These are phyloP conservation scores for Gossypium raimondii DNA, from an alignment of 345 rosid genomes.

Conservation along the genomic window DNA sequence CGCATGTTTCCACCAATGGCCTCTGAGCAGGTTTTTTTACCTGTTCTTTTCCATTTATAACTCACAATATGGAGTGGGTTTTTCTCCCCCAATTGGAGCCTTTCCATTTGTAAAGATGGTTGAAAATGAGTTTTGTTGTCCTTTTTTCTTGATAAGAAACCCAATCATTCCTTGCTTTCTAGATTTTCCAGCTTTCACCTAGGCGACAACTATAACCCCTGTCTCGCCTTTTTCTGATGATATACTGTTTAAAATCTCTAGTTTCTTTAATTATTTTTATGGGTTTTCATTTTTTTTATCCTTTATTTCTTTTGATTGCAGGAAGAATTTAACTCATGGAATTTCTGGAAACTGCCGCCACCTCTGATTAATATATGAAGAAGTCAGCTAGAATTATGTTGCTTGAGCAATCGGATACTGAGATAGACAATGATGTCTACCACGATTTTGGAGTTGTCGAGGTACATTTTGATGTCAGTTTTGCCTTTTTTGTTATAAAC, in stretches of 20 bases:
- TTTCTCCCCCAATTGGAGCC: background rate
- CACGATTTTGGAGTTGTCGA: constrained; percentile 7
- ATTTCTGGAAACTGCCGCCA: constrained; percentile 86
- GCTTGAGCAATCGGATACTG: background rate
- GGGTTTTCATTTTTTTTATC: constrained; percentile 9
- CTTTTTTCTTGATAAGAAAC: background rate
- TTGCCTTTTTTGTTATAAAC: background rate
- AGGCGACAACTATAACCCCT: background rate
- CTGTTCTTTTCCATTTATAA: constrained; percentile 1
- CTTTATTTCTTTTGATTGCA: constrained; percentile 23
- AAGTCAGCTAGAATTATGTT: constrained; percentile 2
- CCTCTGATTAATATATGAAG: constrained; percentile 41
- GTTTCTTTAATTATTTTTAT: background rate
- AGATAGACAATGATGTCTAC: background rate
- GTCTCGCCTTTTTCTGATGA: background rate
- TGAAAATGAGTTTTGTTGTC: background rate
- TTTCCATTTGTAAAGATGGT: background rate
- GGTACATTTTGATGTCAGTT: constrained; percentile 16
- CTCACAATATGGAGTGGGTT: background rate
- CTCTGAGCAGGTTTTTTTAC: constrained; percentile 58
- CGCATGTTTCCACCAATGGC: constrained; percentile 73
- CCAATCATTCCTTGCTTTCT: background rate
- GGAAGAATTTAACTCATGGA: constrained; percentile 95
- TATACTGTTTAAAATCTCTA: background rate
- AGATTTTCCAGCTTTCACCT: constrained; percentile 1